These are phyloP conservation scores for Fusarium pseudograminearum DNA, from an alignment of 2,329 filamentous ascomycete species.

Conservation along the genomic window DNA sequence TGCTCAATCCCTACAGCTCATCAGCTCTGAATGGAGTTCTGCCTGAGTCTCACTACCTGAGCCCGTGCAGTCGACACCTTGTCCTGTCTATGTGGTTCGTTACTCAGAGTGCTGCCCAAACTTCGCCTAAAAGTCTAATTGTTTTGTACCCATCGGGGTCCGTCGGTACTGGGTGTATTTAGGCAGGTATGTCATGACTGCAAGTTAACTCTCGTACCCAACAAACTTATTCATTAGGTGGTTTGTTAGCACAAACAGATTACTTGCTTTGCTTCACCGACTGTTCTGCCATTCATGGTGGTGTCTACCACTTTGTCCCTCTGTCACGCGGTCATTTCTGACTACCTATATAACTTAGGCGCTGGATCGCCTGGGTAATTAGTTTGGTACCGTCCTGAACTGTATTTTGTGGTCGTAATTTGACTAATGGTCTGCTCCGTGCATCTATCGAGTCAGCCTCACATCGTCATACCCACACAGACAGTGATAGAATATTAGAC, in stretches of 20 bases:
- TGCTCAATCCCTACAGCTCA: background rate
- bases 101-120: slow-evolving; percentile 9
- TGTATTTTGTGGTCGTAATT: slow-evolving; percentile 22
- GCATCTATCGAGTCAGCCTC: slow-evolving; percentile 38
- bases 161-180: slow-evolving; percentile 6
- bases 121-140: slow-evolving; percentile 46
- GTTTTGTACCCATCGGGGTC: background rate
- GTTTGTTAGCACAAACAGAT: slow-evolving; percentile 4
- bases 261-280: slow-evolving; percentile 30
- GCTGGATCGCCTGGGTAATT: slow-evolving; percentile 23
- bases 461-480: slow-evolving; percentile 11
- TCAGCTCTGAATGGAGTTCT: background rate
- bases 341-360: slow-evolving; percentile 5
- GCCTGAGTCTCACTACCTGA: background rate
- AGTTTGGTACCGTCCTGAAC: slow-evolving; percentile 27
- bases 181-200: background rate
- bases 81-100: background rate
- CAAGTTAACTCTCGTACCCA: slow-evolving; percentile 6
- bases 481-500: background rate
- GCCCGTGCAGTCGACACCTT: background rate
- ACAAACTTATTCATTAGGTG: slow-evolving; percentile 5
- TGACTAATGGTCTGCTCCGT: slow-evolving; percentile 7
- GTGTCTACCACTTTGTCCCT: slow-evolving; percentile 14
- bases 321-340: slow-evolving; percentile 20
- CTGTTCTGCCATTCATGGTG: slow-evolving; percentile 9